Conservation (phyloP, 2,329 filamentous ascomycete genomes). For the Pestalotiopsis sp. region DNA sequence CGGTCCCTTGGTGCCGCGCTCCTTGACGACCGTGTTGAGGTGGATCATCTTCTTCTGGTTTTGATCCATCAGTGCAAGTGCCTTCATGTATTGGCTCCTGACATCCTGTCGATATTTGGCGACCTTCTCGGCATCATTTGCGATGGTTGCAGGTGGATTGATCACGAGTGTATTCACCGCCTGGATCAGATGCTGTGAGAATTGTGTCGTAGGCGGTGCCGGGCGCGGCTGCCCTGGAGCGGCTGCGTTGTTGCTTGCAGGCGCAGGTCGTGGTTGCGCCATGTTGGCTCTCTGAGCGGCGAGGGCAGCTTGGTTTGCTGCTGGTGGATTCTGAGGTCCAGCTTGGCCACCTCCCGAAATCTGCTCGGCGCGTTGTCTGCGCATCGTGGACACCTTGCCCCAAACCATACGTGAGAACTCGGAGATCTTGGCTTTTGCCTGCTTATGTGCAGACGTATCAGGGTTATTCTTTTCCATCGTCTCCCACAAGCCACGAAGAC, state of each 20-base stretch:
- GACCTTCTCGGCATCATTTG: slow-evolving; percentile 18
- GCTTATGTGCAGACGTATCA: slow-evolving; percentile 47
- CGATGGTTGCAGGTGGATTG: not conserved
- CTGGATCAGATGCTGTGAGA: not conserved
- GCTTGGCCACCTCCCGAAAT: slow-evolving; percentile 24
- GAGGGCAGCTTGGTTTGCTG: slow-evolving; percentile 1
- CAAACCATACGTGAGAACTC: slow-evolving; percentile 63
- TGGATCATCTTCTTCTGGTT: slow-evolving; percentile 18
- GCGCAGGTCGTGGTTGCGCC: not conserved
- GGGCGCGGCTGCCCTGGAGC: slow-evolving; percentile 3
- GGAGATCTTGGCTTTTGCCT: slow-evolving; percentile 57
- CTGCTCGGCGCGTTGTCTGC: slow-evolving; percentile 21
- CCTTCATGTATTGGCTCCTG: slow-evolving; percentile 23
- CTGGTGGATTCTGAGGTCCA: not conserved
- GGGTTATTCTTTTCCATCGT: slow-evolving; percentile 49
- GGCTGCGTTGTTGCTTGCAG: slow-evolving; percentile 10
- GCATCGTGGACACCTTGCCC: slow-evolving; percentile 47
- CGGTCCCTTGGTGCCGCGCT: slow-evolving; percentile 25
- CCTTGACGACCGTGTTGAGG: slow-evolving; percentile 25
- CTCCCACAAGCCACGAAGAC: slow-evolving; percentile 54
- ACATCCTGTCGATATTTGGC: slow-evolving; percentile 21
- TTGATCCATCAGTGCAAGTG: slow-evolving; percentile 28
- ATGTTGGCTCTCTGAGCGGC: slow-evolving; percentile 10
- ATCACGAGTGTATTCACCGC: not conserved
- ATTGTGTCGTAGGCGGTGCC: not conserved